Evolutionary conservation across 1,139 yeast species (phyloP).

Genomic region (Suhomyces bokatorum): DNA sequence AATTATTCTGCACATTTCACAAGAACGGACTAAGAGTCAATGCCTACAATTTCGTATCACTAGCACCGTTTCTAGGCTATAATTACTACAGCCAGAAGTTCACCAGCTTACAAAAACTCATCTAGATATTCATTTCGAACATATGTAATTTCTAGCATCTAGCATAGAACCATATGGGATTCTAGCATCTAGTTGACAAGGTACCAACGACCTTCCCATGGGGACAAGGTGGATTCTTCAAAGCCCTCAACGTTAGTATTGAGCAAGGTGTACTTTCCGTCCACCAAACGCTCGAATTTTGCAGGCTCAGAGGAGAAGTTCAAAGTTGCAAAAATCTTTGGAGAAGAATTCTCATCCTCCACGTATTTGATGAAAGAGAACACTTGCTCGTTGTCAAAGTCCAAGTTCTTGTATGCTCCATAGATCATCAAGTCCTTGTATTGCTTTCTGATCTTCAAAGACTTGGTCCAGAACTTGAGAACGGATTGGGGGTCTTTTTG

Average conservation of each 20-base stretch:
- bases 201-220: constrained; percentile 44
- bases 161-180: too few relatives aligned
- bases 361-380: constrained; percentile 40
- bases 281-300: constrained; percentile 30
- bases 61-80: too few relatives aligned
- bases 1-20: too few relatives aligned
- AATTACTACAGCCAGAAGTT: too few relatives aligned
- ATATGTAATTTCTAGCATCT: too few relatives aligned
- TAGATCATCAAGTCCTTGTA: constrained; percentile 46
- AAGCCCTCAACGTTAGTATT: constrained; percentile 28
- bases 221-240: constrained; percentile 27
- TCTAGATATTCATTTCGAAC: too few relatives aligned
- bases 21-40: too few relatives aligned
- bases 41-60: too few relatives aligned
- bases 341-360: constrained; percentile 6
- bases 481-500: constrained; percentile 48
- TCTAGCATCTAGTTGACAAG: constrained; percentile 16
- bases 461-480: constrained; percentile 45
- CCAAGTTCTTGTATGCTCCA: constrained; percentile 48
- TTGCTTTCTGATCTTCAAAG: constrained; percentile 46
- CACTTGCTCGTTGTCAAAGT: constrained; percentile 36
- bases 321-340: constrained; percentile 42
- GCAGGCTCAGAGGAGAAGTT: constrained; percentile 42
- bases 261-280: constrained; percentile 33
- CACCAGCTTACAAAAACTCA: too few relatives aligned